Evolutionary conservation across 2,329 filamentous ascomycete species (phyloP).

Genomic region (Calonectria crousiana): DNA sequence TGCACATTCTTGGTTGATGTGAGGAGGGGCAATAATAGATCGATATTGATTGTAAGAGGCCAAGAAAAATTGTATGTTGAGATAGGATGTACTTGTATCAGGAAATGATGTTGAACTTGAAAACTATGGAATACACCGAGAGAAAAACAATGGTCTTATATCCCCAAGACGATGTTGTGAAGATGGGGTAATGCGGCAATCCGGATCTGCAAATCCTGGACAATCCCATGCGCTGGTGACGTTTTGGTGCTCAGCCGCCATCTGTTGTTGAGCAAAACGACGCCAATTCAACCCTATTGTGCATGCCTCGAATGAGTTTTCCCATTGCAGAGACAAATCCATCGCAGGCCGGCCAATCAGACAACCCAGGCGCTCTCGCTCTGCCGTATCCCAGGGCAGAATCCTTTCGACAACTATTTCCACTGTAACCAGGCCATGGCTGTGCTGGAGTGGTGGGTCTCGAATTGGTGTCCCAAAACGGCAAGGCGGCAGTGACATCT

Average conservation of each 20-base stretch:
- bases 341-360: slow-evolving; percentile 20
- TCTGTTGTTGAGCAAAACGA: background rate
- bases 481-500: slow-evolving; percentile 19
- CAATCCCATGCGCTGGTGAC: background rate
- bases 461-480: slow-evolving; percentile 6
- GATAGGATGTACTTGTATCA: background rate
- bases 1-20: background rate
- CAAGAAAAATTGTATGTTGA: background rate
- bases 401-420: slow-evolving; percentile 8
- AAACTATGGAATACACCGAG: background rate
- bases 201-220: background rate
- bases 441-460: slow-evolving; percentile 23
- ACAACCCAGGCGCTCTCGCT: background rate
- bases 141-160: background rate
- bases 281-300: background rate
- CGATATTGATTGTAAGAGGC: background rate
- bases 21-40: background rate
- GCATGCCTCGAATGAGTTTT: slow-evolving; percentile 36
- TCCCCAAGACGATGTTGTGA: background rate
- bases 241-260: background rate
- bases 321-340: slow-evolving; percentile 23
- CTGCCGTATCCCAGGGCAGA: slow-evolving; percentile 10
- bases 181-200: background rate
- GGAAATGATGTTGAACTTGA: background rate
- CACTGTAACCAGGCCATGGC: slow-evolving; percentile 30